Percentiles rank a stretch among this genome's conserved stretches.
Conservation (phyloP, 306 rosid genomes). For the Lupinus albus region DNA sequence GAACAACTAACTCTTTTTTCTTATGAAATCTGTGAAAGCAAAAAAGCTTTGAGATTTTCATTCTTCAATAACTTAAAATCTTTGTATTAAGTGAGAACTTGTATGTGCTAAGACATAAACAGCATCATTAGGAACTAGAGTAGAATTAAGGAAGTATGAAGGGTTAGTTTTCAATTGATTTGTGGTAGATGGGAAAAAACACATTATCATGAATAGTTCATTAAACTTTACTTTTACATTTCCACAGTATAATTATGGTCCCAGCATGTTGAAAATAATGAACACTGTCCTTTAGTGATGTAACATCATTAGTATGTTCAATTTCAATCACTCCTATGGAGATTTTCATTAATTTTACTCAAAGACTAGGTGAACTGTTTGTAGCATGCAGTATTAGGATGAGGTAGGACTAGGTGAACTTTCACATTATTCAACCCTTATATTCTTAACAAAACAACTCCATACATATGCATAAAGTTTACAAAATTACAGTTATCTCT, state of each 20-base stretch:
- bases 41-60: constrained; percentile 52
- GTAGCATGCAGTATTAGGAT: no score
- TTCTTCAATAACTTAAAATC: constrained; percentile 40
- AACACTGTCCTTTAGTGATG: constrained; percentile 52
- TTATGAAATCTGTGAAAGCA: constrained; percentile 50
- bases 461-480: no score
- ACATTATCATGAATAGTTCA: constrained; percentile 49
- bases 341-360: constrained; percentile 56
- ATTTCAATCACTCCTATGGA: constrained; percentile 27
- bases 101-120: no score
- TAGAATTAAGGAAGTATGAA: constrained; percentile 24
- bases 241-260: constrained; percentile 46
- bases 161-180: constrained; percentile 35
- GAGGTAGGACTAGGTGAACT: no score
- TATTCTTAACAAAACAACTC: no score
- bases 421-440: no score
- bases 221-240: constrained; percentile 44
- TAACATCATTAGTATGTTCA: constrained; percentile 42
- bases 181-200: constrained; percentile 47
- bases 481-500: no score
- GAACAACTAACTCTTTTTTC: constrained; percentile 49
- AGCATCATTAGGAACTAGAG: no score
- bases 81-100: constrained; percentile 31
- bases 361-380: neutral
- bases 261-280: constrained; percentile 41